Evolutionary conservation across 2,329 filamentous ascomycete species (phyloP).

Genomic region (Xylariaceae sp.): DNA sequence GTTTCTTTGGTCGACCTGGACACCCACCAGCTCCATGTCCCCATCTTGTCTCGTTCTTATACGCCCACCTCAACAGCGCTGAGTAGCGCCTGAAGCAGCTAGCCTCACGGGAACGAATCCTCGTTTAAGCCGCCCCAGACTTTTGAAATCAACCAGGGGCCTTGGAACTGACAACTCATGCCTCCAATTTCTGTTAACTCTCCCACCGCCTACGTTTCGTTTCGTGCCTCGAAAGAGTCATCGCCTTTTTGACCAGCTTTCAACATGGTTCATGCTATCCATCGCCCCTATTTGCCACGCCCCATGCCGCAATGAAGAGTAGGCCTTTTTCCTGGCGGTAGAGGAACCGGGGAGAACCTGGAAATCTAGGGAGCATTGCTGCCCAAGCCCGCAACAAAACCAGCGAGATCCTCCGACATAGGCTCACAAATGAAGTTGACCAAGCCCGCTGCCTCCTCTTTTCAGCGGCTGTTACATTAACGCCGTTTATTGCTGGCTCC

Average conservation of each 20-base stretch:
- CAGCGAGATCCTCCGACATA: slow-evolving; percentile 46
- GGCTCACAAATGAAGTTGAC: slow-evolving; percentile 39
- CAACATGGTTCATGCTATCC: slow-evolving; percentile 37
- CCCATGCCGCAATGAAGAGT: slow-evolving; percentile 37
- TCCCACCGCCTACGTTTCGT: slow-evolving; percentile 41
- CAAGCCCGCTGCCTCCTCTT: slow-evolving; percentile 37
- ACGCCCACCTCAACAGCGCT: slow-evolving; percentile 32
- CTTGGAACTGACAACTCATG: slow-evolving; percentile 38
- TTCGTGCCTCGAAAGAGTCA: slow-evolving; percentile 33
- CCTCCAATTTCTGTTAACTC: slow-evolving; percentile 31
- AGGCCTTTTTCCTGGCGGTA: slow-evolving; percentile 27
- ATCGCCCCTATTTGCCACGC: slow-evolving; percentile 37
- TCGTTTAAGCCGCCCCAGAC: slow-evolving; percentile 31
- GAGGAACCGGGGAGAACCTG: slow-evolving; percentile 42
- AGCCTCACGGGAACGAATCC: slow-evolving; percentile 35
- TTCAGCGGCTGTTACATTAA: slow-evolving; percentile 25
- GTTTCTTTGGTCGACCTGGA: slow-evolving; percentile 33
- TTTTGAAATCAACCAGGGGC: slow-evolving; percentile 32
- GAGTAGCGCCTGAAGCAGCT: slow-evolving; percentile 31
- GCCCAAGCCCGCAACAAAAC: slow-evolving; percentile 48
- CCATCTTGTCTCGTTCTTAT: slow-evolving; percentile 29
- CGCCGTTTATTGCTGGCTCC: slow-evolving; percentile 22
- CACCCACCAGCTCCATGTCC: slow-evolving; percentile 12
- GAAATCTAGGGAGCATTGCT: slow-evolving; percentile 47
- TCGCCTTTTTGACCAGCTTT: slow-evolving; percentile 24